Percentiles rank a stretch among this genome's conserved stretches.
These are phyloP conservation scores for Pseudocercospora eumusae DNA, from an alignment of 2,329 filamentous ascomycete species.

Conservation along the genomic window DNA sequence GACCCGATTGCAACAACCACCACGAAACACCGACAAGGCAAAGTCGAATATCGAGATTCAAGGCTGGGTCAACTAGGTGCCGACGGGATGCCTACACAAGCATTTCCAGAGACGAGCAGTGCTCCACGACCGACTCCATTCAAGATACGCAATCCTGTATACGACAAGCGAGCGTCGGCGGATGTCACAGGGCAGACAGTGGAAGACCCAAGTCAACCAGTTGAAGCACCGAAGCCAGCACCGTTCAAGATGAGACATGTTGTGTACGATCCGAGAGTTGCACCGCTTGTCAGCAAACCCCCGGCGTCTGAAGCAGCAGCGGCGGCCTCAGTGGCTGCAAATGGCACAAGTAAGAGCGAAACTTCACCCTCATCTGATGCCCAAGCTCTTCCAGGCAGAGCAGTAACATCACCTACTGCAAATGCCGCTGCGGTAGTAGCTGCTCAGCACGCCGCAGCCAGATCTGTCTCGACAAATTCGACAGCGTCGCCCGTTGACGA, in stretches of 20 bases:
- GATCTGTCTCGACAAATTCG: conserved; percentile 8
- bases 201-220: conserved; percentile 11
- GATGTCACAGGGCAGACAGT: conserved; percentile 11
- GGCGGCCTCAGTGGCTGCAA: background rate
- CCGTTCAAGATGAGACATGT: conserved; percentile 36
- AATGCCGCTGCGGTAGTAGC: conserved; percentile 2
- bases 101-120: conserved; percentile 23
- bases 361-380: conserved; percentile 3
- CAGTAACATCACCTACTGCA: conserved; percentile 5
- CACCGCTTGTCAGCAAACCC: conserved; percentile 22
- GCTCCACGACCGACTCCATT: conserved; percentile 27
- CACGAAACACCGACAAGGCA: conserved; percentile 18
- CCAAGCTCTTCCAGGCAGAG: conserved; percentile 1
- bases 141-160: conserved; percentile 36
- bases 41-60: conserved; percentile 29
- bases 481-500: conserved; percentile 4
- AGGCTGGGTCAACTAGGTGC: conserved; percentile 34
- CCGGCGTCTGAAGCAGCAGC: conserved; percentile 14
- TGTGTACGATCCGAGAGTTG: conserved; percentile 30
- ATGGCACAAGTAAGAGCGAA: conserved; percentile 12
- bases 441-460: conserved; percentile 9
- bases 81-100: conserved; percentile 37
- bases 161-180: conserved; percentile 26
- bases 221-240: conserved; percentile 22
- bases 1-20: conserved; percentile 6